Percentiles rank a stretch among this genome's conserved stretches.
These are phyloP conservation scores for Chloranthus sessilifolius DNA, from an alignment of 164 flowering plant species.

Conservation along the genomic window DNA sequence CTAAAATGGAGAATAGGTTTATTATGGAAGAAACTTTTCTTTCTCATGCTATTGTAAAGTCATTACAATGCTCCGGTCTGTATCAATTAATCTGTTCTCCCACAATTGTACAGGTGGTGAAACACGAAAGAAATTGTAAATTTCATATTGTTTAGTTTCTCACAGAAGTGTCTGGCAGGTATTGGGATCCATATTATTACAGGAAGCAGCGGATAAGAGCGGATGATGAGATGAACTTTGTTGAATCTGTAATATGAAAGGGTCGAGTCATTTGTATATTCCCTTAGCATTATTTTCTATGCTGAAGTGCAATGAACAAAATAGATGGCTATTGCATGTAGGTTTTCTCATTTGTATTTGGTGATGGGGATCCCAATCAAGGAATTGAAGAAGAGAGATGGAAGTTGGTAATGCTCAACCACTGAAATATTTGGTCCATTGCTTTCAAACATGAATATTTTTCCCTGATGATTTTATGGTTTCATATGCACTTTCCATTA, in stretches of 20 bases:
- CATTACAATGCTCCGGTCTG: too few relatives aligned
- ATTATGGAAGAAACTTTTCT: too few relatives aligned
- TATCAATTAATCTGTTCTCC: constrained; percentile 2
- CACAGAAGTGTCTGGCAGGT: constrained; percentile 39
- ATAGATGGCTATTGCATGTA: constrained; percentile 22
- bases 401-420: constrained; percentile 86
- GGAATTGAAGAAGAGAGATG: constrained; percentile 99
- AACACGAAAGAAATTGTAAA: neutral
- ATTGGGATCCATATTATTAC: constrained; percentile 92
- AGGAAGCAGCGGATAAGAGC: constrained; percentile 47
- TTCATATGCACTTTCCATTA: constrained; percentile 4
- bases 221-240: constrained; percentile 74
- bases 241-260: constrained; percentile 72
- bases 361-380: constrained; percentile 99
- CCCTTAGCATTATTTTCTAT: neutral
- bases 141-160: constrained; percentile 1
- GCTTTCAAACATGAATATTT: too few relatives aligned
- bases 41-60: too few relatives aligned
- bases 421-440: constrained; percentile 47
- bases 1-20: too few relatives aligned
- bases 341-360: constrained; percentile 98
- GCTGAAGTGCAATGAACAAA: neutral
- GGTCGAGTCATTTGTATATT: constrained; percentile 2
- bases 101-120: neutral
- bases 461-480: too few relatives aligned